These are phyloP conservation scores for Coelastrella sp. DNA, from an alignment of 139 green algal species.

Conservation along the genomic window DNA sequence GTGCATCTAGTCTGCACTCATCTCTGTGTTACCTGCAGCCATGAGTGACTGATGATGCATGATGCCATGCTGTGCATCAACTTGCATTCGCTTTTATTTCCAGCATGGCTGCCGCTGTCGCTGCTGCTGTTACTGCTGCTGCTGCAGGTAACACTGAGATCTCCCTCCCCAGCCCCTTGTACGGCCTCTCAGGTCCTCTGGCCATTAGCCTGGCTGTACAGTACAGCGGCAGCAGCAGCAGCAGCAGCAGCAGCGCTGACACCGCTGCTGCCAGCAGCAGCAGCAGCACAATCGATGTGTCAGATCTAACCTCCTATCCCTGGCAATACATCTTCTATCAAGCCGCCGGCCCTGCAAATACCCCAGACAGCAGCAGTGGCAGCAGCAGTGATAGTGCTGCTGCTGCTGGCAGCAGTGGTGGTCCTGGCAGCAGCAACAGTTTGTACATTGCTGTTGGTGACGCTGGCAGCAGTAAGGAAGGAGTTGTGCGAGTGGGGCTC, in stretches of 20 bases:
- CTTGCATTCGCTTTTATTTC: too few species aligned
- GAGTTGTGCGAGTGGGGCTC: not conserved
- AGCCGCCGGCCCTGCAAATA: not conserved
- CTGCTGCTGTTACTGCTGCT: not conserved
- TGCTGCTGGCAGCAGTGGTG: not conserved
- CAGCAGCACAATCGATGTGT: not conserved
- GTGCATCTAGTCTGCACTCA: too few species aligned
- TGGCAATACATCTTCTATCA: not conserved
- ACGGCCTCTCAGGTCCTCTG: not conserved
- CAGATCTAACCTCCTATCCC: not conserved
- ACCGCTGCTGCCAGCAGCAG: slow-evolving; percentile 1
- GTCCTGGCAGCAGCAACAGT: not conserved
- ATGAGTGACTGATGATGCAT: too few species aligned
- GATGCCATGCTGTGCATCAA: too few species aligned
- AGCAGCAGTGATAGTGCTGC: not conserved
- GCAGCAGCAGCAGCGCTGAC: slow-evolving; percentile 6
- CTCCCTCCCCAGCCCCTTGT: not conserved
- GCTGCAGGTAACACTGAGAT: not conserved
- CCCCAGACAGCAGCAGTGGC: not conserved
- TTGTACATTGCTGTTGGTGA: slow-evolving; percentile 19
- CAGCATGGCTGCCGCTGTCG: not conserved
- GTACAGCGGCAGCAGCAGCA: slow-evolving; percentile 16
- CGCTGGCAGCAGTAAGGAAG: not conserved
- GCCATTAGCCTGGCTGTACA: slow-evolving; percentile 8
- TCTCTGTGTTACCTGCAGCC: too few species aligned